Evolutionary conservation across 2,329 filamentous ascomycete genomes (phyloP).

Genomic region (Coleophoma eucalyptorum): DNA sequence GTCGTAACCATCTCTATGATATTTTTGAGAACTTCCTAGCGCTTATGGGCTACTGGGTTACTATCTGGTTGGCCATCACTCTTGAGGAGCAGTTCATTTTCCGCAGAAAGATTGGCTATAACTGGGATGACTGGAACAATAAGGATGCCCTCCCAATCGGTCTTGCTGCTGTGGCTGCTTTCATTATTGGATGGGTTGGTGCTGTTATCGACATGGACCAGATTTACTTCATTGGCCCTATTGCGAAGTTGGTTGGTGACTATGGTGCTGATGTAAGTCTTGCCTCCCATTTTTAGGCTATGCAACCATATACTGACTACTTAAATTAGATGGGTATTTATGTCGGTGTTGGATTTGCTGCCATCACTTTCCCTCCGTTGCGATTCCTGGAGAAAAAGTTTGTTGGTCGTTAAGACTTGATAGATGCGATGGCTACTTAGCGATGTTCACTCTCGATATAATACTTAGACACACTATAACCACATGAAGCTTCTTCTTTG

Average conservation of each 20-base stretch:
- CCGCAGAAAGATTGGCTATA: conserved; percentile 43
- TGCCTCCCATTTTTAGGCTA: too few relatives aligned
- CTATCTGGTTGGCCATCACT: conserved; percentile 58
- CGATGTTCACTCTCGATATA: too few relatives aligned
- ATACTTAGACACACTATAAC: too few relatives aligned
- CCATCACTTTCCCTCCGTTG: too few relatives aligned
- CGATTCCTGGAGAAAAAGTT: too few relatives aligned
- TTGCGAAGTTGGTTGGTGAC: conserved; percentile 36
- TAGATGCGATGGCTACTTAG: too few relatives aligned
- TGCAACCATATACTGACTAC: too few relatives aligned
- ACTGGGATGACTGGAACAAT: conserved; percentile 58
- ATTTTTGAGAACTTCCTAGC: conserved; percentile 67
- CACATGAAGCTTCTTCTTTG: too few relatives aligned
- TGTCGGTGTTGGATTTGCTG: too few relatives aligned
- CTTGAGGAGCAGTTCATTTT: conserved; percentile 60
- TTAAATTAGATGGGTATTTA: too few relatives aligned
- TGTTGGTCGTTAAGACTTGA: too few relatives aligned
- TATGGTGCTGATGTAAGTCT: not conserved
- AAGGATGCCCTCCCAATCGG: conserved; percentile 55
- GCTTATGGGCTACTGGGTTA: conserved; percentile 67
- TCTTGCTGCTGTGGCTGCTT: conserved; percentile 54
- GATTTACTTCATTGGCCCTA: conserved; percentile 62
- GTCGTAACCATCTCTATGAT: conserved; percentile 52
- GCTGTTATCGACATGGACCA: conserved; percentile 64
- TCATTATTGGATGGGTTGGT: conserved; percentile 61